Percentiles rank a stretch among this genome's conserved stretches.
These are phyloP conservation scores for Melampsora americana DNA, from an alignment of 1,284 basidiomycete genomes.

Conservation along the genomic window DNA sequence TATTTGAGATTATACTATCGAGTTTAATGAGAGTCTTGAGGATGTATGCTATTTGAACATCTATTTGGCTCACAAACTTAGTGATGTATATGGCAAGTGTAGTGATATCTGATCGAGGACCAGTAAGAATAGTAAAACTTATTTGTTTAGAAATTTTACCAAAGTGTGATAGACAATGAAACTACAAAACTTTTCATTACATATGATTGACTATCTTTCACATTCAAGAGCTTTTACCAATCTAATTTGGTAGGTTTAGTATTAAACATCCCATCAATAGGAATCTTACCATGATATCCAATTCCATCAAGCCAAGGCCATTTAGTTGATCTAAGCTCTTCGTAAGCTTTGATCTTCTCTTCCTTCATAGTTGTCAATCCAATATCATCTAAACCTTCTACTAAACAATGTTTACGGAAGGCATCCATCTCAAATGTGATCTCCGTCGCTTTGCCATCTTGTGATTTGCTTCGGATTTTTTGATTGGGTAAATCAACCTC, in stretches of 20 bases:
- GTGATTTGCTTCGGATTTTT: constrained; percentile 37
- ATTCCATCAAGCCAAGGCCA: constrained; percentile 44
- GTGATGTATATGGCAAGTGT: too few species aligned
- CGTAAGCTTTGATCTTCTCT: constrained; percentile 37
- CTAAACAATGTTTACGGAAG: constrained; percentile 83
- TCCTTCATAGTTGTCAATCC: constrained; percentile 55
- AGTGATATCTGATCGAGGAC: too few species aligned
- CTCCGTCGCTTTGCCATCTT: constrained; percentile 6
- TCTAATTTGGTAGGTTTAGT: constrained; percentile 3
- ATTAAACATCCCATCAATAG: constrained; percentile 11
- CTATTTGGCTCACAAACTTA: too few species aligned
- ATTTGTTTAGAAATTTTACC: too few species aligned
- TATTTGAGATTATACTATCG: too few species aligned
- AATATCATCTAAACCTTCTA: constrained; percentile 92
- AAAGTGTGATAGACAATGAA: too few species aligned
- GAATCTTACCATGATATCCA: constrained; percentile 34
- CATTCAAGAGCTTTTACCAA: neutral
- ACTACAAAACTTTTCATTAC: too few species aligned
- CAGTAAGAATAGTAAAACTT: too few species aligned
- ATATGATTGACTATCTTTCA: too few species aligned
- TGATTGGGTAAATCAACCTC: constrained; percentile 86
- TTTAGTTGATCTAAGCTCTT: constrained; percentile 12
- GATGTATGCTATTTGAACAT: too few species aligned
- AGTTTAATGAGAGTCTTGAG: too few species aligned
- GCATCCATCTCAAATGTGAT: constrained; percentile 76